phyloP scores from a whole-genome alignment of 306 rosid genomes.

The Comarum palustre region DNA sequence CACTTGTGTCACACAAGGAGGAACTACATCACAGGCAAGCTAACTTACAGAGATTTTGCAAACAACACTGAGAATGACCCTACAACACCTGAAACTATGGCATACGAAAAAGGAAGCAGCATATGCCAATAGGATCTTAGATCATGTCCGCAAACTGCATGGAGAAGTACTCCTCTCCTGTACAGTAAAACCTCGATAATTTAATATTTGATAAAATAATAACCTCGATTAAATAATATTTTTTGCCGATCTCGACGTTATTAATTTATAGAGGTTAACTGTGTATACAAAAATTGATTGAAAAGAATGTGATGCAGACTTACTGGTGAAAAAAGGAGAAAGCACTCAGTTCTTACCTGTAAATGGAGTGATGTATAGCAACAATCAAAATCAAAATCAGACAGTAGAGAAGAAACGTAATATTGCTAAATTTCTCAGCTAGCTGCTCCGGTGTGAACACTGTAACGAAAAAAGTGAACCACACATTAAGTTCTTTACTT shows the following conservation, averaged over 20 bases:
- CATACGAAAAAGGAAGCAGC: slow-evolving; percentile 91
- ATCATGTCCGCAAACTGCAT: slow-evolving; percentile 70
- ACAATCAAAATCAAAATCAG: slow-evolving; percentile 70
- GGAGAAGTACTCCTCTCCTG: slow-evolving; percentile 82
- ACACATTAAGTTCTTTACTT: slow-evolving; percentile 27
- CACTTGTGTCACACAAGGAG: slow-evolving; percentile 19
- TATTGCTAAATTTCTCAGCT: slow-evolving; percentile 86
- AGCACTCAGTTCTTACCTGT: slow-evolving; percentile 51
- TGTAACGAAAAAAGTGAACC: slow-evolving; percentile 41
- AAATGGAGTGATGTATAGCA: slow-evolving; percentile 69
- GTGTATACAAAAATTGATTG: slow-evolving; percentile 25
- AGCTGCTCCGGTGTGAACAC: slow-evolving; percentile 93
- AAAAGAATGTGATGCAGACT: slow-evolving; percentile 10
- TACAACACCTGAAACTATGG: slow-evolving; percentile 94
- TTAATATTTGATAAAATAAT: too few species aligned
- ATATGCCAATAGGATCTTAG: slow-evolving; percentile 80
- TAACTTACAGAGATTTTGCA: slow-evolving; percentile 95
- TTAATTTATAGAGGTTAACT: too few species aligned
- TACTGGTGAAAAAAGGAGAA: slow-evolving; percentile 18
- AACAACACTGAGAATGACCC: slow-evolving; percentile 98
- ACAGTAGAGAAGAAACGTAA: slow-evolving; percentile 80
- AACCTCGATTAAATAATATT: too few species aligned
- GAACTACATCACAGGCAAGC: slow-evolving; percentile 26
- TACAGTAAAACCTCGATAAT: too few species aligned
- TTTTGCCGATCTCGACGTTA: too few species aligned